Evolutionary conservation across 768 basidiomycete species (phyloP).

Genomic region (Mycena galericulata): DNA sequence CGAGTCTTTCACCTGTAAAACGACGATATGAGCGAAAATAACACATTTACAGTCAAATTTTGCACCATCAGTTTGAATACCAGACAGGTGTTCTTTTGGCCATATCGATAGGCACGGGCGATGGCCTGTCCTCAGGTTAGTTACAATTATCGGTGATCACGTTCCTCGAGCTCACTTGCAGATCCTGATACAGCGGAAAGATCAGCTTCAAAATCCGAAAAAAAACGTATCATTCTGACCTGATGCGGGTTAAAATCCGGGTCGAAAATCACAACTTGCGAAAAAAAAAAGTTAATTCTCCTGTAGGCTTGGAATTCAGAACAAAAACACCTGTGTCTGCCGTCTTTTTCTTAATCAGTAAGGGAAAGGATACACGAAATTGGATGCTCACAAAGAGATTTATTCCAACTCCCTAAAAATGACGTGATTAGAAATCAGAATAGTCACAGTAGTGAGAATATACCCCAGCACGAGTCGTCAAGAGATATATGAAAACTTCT

Average conservation of each 20-base stretch:
- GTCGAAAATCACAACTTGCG: no score
- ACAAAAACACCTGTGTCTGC: constrained; percentile 98
- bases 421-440: not conserved
- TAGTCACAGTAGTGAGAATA: constrained; percentile 28
- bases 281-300: no score
- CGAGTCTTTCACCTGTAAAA: constrained; percentile 74
- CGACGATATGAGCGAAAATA: not conserved
- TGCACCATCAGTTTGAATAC: constrained; percentile 92
- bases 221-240: constrained; percentile 52
- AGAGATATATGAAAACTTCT: constrained; percentile 90
- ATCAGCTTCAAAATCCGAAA: not conserved
- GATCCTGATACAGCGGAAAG: constrained; percentile 63
- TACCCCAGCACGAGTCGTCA: constrained; percentile 91
- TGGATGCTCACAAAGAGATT: constrained; percentile 66
- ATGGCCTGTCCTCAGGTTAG: constrained; percentile 74
- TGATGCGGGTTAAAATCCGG: constrained; percentile 87
- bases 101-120: constrained; percentile 93
- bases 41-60: not conserved
- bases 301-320: no score
- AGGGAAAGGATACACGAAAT: not conserved
- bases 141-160: constrained; percentile 5
- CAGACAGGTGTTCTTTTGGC: constrained; percentile 93
- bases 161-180: constrained; percentile 72
- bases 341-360: constrained; percentile 46
- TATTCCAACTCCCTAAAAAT: constrained; percentile 81